Base-by-base conservation (phyloP, 306 rosid species). In the Fragaria nilgerrensis region DNA sequence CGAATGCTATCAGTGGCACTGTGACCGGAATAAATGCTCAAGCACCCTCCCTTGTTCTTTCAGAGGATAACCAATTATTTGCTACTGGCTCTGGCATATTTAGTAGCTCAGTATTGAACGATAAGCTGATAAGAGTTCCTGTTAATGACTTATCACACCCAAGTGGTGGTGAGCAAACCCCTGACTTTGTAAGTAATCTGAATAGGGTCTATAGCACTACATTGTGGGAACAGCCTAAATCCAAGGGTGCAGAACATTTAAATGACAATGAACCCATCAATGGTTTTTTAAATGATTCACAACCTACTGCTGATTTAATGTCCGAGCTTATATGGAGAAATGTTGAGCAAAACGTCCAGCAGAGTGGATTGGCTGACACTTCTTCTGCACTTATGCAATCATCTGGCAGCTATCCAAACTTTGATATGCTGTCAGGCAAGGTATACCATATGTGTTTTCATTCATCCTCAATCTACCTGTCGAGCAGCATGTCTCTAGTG, bases 311-410 rank as follows among this genome's bases (percentile, higher is more conserved):
- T 36, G 65, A 77, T 59, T 29, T 19, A 59, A 68, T 29, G 74
- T 75, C 79, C 13, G 79, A 77, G 39, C 70, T 66, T 43, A 29
- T 68, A 63, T 84, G 73, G 82, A 73, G 79, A 80, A 77, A 66
- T n/a, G 48, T 34, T 36, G 83, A 43, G 58, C 82, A 77, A 61
- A 73, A 68, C 47, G 49, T 80, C 39, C 73, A 70, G 74, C 79
- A 14, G 63, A 77, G 77, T 27, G 49, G 74, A 64, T 34, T 73
- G 76, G 70, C 68, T 66, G 81, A 73, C 49, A 69, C 77, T 68
- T 66, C 81, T 73, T 66, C 81, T 73, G 55, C 61, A 16, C 43
- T 70, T 44, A 53, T 76, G 81, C 79, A 76, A 59, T 47, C 77
- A 37, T 77, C 84, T 27, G 72, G 50, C 37, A 49, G 39, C 78